Base-by-base conservation (phyloP, 2,329 filamentous ascomycete genomes). In the Colletotrichum chrysophilum region DNA sequence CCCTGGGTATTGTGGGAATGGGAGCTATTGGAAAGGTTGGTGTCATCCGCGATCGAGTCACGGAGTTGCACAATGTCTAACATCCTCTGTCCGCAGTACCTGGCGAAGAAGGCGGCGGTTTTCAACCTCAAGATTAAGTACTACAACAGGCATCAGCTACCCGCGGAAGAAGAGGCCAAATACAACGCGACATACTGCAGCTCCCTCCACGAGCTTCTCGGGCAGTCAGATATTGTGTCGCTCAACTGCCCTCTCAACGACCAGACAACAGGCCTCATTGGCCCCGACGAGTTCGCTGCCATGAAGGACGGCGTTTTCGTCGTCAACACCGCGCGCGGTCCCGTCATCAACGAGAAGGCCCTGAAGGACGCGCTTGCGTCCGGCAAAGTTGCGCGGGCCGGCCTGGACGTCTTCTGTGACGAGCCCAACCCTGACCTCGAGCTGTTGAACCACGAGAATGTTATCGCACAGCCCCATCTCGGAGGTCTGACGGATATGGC, bases 241-340 rank as follows among this genome's bases (percentile, higher is more conserved):
- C 76, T 86, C 8, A 82, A 83, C 73, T 84, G 83, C 48, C 88
- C 88, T 0, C 80, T 89, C 0, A 88, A 83, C 34, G 79, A 78
- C 0, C 72, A 81, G 4, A 90, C 88, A 0, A 84, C 78, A 2
- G 80, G 83, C 3, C 74, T 89, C 30, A 86, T 90, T 16, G 83
- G 83, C 0, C 74, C 78, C 0, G 77, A 76, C 0, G 84, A 89
- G 76, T 87, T 90, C 16, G 78, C 80, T 0, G 82, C 80, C 18
- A 89, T 90, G 86, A 90, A 88, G 73, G 81, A 85, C 3, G 87
- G 88, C 0, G 80, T 83, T 0, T 85, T 87, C 69, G 78, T 91
- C 5, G 82, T 91, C 36, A 91, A 91, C 78, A 90, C 89, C 0
- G 87, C 88, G 0, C 84, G 89, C 0, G 89, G 89, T 0, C 84